A percentile compares a stretch with the other conserved stretches of the same genome.
Evolutionary conservation across 129 eudicot genomes (phyloP).

Genomic region (Saussurea involucrata): DNA sequence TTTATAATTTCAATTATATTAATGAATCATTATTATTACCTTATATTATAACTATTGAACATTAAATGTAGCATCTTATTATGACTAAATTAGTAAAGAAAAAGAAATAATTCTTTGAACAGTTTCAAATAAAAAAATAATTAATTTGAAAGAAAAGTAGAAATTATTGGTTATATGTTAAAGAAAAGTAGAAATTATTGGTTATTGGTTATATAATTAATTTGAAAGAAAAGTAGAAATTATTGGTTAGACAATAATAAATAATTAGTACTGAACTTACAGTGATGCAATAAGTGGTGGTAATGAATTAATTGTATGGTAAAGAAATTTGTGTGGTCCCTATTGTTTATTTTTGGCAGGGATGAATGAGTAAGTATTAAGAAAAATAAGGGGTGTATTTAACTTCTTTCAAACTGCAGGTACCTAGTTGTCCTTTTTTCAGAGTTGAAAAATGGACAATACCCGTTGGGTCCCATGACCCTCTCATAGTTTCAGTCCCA

Average conservation of each 20-base stretch:
- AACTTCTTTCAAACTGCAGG: background rate
- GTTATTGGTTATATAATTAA: background rate
- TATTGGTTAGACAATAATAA: constrained; percentile 3
- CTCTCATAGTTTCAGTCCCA: constrained; percentile 23
- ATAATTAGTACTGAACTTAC: constrained; percentile 1
- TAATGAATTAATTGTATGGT: constrained; percentile 1
- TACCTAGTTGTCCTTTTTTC: constrained; percentile 11
- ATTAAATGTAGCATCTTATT: background rate
- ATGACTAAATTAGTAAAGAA: background rate
- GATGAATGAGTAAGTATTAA: constrained; percentile 8
- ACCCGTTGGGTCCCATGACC: constrained; percentile 22
- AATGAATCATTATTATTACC: background rate
- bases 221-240: background rate
- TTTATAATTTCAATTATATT: background rate
- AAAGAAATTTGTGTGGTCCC: constrained; percentile 12
- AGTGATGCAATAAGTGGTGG: constrained; percentile 3
- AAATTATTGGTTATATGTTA: constrained; percentile 14
- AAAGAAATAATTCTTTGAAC: background rate
- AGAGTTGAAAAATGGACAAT: constrained; percentile 2
- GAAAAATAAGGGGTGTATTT: constrained; percentile 9
- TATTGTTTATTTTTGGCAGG: constrained; percentile 20
- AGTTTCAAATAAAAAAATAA: too few relatives aligned
- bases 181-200: too few relatives aligned
- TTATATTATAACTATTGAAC: background rate
- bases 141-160: background rate